Base-by-base conservation (phyloP, 164 flowering plant genomes). In the Tetrastigma voinierianum region DNA sequence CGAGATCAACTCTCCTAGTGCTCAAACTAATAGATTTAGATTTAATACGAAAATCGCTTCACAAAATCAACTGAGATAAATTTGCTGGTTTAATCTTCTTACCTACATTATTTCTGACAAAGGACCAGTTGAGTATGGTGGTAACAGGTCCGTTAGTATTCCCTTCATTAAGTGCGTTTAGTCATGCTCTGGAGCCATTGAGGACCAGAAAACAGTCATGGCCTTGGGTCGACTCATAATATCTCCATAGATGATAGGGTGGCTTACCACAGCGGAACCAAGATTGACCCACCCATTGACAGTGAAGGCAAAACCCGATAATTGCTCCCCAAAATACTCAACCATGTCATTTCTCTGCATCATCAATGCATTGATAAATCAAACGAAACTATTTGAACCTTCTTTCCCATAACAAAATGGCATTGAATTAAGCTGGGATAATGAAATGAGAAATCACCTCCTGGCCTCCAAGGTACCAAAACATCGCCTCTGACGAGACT, bases 401-500 rank as follows among this genome's bases (percentile, higher is more conserved):
- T 11, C 17, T 20, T 56, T 52, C 6, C 44, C 6, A 14, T 24
- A 19, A 44, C 19, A 44, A 62, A 10, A 9, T 49, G 8, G n/a
- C 25, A 18, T 5, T 6, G n/a, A 53, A 56, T 18, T 1, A 9
- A 43, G 17, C 32, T 17, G 13, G 19, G 17, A 11, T 10, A 14
- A 2, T 15, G 23, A 1, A 19, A 51, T 24, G 3, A 49, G 49
- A 23, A 56, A 77, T 76, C n/a, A n/a, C n/a, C n/a, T n/a, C 74
- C 98, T 18, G 98, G 97, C 77, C 91, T 97, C 71, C 98, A 97
- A 71, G 91, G 98, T 14, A 93, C 98, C 71, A 93, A 72, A 62
- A 93, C 98, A 86, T 93, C 98, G 64, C 98, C 76, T 93, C 98
- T 80, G 64, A 93, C 94, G n/a, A n/a, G 72, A 93, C 98, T 51